Base-by-base conservation (phyloP, 192 early-diverging fungal genomes). In the Dissophora ornata region DNA sequence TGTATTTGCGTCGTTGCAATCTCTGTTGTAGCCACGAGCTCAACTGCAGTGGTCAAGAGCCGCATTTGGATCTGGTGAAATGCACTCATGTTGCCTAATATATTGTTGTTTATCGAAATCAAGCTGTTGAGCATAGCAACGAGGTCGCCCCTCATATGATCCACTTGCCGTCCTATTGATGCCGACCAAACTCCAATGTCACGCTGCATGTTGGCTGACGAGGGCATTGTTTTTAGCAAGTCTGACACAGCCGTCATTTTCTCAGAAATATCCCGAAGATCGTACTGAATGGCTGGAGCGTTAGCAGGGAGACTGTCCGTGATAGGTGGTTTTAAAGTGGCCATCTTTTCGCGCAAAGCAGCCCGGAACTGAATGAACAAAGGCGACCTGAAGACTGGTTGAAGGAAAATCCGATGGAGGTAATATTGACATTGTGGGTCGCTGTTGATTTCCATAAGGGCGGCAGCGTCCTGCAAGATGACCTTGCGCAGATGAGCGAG, bases 401-500 rank as follows among this genome's bases (percentile, higher is more conserved):
- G 18, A 3, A 10, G 29, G 16, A 71, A 71, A 0, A 71, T 59
- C 0, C 26, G 51, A 19, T 62, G 68, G 1, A 41, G 41, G 10
- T 22, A 4, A 13, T 38, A 38, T 38, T 49, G 19, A 26, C 56
- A 61, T 6, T 53, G 16, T 25, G 24, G 38, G 18, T 69, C 30
- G 11, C 2, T 41, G n/a, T 49, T 26, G 42, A 54, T 36, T 1
- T 53, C 50, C 68, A 71, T 71, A 15, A 71, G 53, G 18, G 29
- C 59, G 25, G 36, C 58, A 5, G 68, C 68, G 19, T 62, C 68
- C 52, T 71, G 68, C 12, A 71, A 18, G 4, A 71, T 32, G 36
- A 71, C 24, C 45, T 71, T 71, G 33, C 59, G 57, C 0, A 71
- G n/a, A 48, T 71, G 59, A 18, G 51, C 68, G 7, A 62, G 59